A percentile compares a stretch with the other conserved stretches of the same genome.
Evolutionary conservation across 352 stramenopile genomes (phyloP).

Genomic region (Pythium vanterpoolii): DNA sequence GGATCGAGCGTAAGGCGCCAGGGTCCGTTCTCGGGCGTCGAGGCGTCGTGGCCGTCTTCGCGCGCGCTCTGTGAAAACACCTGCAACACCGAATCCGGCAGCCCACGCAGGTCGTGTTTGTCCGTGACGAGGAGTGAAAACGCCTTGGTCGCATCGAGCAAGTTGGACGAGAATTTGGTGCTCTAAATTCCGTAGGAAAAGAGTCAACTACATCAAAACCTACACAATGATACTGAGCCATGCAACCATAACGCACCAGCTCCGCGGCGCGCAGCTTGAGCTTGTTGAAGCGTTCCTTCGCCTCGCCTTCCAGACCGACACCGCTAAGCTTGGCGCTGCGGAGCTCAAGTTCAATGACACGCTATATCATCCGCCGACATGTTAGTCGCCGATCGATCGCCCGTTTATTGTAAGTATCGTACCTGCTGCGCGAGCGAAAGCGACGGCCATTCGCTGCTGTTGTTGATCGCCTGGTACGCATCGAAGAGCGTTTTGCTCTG

Average conservation of each 20-base stretch:
- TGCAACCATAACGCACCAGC: conserved; percentile 41
- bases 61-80: conserved; percentile 89
- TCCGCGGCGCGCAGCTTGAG: conserved; percentile 92
- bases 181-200: conserved; percentile 33
- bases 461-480: conserved; percentile 81
- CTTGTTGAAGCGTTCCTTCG: conserved; percentile 95
- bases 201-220: background rate
- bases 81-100: conserved; percentile 90
- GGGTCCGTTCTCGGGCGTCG: conserved; percentile 81
- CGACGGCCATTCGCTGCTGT: conserved; percentile 50
- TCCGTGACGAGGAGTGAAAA: conserved; percentile 90
- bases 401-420: background rate
- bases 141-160: conserved; percentile 96
- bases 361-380: conserved; percentile 33
- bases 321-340: conserved; percentile 89
- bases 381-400: background rate
- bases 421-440: conserved; percentile 63
- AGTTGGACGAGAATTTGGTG: conserved; percentile 96
- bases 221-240: background rate
- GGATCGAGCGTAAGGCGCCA: conserved; percentile 95
- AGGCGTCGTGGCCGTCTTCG: conserved; percentile 51
- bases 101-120: conserved; percentile 81
- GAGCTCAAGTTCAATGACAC: conserved; percentile 90
- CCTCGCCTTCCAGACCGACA: conserved; percentile 90
- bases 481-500: conserved; percentile 93